Percentiles rank a stretch among this genome's conserved stretches.
phyloP scores from a whole-genome alignment of 768 basidiomycete species.

The Tulasnella sp. region DNA sequence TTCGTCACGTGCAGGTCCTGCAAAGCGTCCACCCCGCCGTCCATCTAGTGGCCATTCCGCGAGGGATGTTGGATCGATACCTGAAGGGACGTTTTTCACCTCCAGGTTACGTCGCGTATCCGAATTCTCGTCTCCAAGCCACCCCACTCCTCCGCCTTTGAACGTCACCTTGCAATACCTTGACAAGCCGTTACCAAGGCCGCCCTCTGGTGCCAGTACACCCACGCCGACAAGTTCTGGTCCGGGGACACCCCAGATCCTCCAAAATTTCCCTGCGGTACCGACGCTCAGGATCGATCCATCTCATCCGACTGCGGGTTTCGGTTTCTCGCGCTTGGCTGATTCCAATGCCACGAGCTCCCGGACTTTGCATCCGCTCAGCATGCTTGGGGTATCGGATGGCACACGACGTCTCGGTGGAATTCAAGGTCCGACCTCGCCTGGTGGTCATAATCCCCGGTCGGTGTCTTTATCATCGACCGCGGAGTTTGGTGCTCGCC shows the following conservation, averaged over 20 bases:
- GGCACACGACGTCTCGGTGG: constrained; percentile 3
- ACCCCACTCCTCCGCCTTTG: neutral
- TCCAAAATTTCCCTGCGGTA: neutral
- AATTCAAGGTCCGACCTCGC: neutral
- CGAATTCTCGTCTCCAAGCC: neutral
- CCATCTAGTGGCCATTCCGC: neutral
- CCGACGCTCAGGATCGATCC: neutral
- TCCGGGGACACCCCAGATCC: neutral
- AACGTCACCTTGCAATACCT: neutral
- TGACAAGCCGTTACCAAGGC: neutral
- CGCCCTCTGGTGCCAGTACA: neutral
- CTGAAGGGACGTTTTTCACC: neutral
- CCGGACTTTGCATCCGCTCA: neutral
- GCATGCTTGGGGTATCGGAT: neutral
- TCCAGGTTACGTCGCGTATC: neutral
- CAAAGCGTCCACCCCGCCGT: neutral
- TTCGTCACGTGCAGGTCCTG: neutral
- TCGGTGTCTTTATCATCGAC: constrained; percentile 1
- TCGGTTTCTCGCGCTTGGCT: neutral
- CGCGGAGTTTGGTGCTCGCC: constrained; percentile 1
- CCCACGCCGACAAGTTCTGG: neutral
- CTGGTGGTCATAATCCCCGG: neutral
- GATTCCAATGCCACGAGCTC: neutral
- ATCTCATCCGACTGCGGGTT: neutral
- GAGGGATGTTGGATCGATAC: neutral